Conservation (phyloP, 2,329 filamentous ascomycete genomes). For the Aspergillus jensenii region DNA sequence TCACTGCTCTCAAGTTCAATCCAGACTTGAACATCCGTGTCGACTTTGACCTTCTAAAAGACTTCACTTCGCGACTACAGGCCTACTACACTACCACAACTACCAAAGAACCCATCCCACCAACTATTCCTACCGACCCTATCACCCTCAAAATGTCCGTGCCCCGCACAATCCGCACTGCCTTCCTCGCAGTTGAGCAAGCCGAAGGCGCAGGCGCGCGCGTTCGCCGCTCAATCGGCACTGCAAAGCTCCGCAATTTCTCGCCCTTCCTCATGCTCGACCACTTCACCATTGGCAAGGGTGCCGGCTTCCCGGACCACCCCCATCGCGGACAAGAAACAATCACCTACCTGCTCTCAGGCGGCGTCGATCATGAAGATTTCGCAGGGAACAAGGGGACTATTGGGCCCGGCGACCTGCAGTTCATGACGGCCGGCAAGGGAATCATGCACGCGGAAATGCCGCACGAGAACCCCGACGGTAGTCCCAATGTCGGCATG, state of each 20-base stretch:
- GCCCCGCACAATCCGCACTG: constrained; percentile 75
- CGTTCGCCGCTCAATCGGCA: constrained; percentile 85
- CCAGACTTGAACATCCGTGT: constrained; percentile 18
- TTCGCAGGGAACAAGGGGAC: constrained; percentile 84
- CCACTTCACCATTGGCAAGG: constrained; percentile 77
- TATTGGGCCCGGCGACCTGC: constrained; percentile 81
- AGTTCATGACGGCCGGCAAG: constrained; percentile 94
- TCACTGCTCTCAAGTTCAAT: constrained; percentile 16
- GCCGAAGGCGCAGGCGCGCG: constrained; percentile 83
- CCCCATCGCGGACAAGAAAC: constrained; percentile 79
- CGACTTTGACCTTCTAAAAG: constrained; percentile 16
- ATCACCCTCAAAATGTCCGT: constrained; percentile 59
- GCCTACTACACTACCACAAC: constrained; percentile 14
- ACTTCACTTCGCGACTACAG: constrained; percentile 16
- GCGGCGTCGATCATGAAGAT: constrained; percentile 87
- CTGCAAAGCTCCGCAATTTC: constrained; percentile 77
- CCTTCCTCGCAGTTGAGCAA: constrained; percentile 82
- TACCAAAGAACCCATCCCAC: constrained; percentile 2
- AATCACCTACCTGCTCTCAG: constrained; percentile 85
- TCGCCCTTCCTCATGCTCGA: constrained; percentile 96
- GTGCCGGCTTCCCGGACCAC: constrained; percentile 89
- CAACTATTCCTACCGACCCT: constrained; percentile 27
- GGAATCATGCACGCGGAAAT: constrained; percentile 97
- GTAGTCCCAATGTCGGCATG: constrained; percentile 76
- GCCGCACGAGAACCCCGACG: constrained; percentile 76